Percentiles rank a stretch among this genome's conserved stretches.
These are phyloP conservation scores for Solanum sejunctum DNA, from an alignment of 257 asterid genomes.

Conservation along the genomic window DNA sequence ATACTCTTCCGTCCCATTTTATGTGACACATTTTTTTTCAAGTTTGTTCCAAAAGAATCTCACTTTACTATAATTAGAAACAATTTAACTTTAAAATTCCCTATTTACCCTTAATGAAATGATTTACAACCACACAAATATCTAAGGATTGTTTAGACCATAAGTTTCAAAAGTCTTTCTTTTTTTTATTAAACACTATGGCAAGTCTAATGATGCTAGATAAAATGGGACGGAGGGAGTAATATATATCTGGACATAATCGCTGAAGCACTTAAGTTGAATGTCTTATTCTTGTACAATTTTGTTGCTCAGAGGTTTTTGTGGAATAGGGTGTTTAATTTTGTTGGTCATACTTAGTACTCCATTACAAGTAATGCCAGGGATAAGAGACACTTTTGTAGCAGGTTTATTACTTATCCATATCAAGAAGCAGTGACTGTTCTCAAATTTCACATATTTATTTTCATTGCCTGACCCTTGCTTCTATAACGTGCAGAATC, in stretches of 20 bases:
- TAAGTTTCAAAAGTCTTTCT: no score
- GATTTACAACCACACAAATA: no score
- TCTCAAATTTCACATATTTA: background rate
- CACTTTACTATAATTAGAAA: no score
- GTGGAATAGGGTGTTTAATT: background rate
- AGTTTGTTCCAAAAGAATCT: no score
- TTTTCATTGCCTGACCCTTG: background rate
- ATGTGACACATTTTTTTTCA: no score
- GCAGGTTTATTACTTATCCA: background rate
- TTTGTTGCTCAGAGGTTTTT: background rate
- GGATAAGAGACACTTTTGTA: background rate
- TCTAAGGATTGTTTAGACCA: no score
- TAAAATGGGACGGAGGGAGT: no score
- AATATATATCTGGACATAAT: background rate
- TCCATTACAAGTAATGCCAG: background rate
- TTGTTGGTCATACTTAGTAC: background rate
- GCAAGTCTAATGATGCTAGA: no score
- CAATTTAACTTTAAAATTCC: no score
- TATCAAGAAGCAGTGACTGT: background rate
- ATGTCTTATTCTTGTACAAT: background rate
- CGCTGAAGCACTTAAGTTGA: background rate
- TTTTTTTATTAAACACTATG: no score
- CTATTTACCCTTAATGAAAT: no score
- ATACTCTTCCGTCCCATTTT: background rate
- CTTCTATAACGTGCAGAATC: constrained; percentile 39